Evolutionary conservation across 1,139 yeast species (phyloP), one percentile per base, ranked within the genome.

Genomic region (Geotrichum restrictum): DNA sequence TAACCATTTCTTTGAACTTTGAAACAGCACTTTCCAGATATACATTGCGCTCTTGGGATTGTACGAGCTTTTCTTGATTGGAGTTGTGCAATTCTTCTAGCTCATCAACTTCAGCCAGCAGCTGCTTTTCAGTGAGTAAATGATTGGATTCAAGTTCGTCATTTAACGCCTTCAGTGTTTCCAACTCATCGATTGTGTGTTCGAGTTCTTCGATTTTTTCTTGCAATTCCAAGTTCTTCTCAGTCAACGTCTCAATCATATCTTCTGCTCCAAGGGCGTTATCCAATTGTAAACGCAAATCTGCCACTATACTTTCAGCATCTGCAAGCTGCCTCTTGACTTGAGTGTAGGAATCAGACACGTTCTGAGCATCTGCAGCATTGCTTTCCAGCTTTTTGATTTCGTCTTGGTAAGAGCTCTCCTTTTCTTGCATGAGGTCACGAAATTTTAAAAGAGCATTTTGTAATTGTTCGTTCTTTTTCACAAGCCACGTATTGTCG

Each of bases 141-240:
- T 81, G 86, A 47, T 73, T 73, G 13, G 74, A 77, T 56, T 85
- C 93, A n/a, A 87, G 69, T 57, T 83, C 83, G 51, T 74, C 78
- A 55, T 82, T 84, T 16, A 86, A 67, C 43, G 76, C 80, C 55
- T 78, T 81, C 21, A 85, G 65, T 52, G 82, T 82, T 49, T 78
- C 82, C 38, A 84, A 70, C 55, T 86, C 89, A 3, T 72, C 72
- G 1, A 84, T 70, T 0, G 79, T 74, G 10, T 52, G 63, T 43
- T 73, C 68, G 38, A 82, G 67, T 16, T 64, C 64, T 1, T 62
- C 62, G 14, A 81, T 69, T 48, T 75, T 69, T 21, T 67, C 71
- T 10, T 62, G 64, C 21, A 83, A 68, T 19, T 69, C 74, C 13
- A 78, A 69, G 59, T 85, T 85, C 57, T 82, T 77, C 5, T 72